These are phyloP conservation scores for Phytophthora macrochlamydospora DNA, from an alignment of 352 stramenopile genomes.

Conservation along the genomic window DNA sequence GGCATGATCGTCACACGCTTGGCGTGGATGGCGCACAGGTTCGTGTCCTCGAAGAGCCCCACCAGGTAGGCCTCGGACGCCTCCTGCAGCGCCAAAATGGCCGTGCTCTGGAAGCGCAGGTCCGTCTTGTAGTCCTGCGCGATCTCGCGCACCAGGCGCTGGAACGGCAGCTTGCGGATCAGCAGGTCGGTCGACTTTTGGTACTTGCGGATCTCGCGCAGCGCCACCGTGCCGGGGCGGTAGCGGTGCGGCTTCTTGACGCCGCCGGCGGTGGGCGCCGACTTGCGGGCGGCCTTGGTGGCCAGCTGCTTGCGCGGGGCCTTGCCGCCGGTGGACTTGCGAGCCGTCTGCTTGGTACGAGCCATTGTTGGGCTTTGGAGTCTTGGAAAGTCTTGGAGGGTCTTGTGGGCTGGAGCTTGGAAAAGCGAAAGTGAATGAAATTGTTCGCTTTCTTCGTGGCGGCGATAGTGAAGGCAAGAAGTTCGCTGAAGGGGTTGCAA, in stretches of 20 bases:
- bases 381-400: conserved; percentile 3
- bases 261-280: conserved; percentile 89
- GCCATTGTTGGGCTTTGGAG: conserved; percentile 68
- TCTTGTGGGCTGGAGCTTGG: conserved; percentile 22
- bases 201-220: conserved; percentile 97
- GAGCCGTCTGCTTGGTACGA: conserved; percentile 97
- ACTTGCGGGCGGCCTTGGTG: conserved; percentile 93
- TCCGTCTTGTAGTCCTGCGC: conserved; percentile 97
- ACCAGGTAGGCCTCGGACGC: conserved; percentile 94
- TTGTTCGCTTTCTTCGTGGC: conserved; percentile 7
- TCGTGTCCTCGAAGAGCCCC: conserved; percentile 95
- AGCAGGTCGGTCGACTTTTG: conserved; percentile 96
- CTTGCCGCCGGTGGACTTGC: conserved; percentile 95
- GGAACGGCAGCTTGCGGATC: conserved; percentile 96
- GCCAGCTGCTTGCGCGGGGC: conserved; percentile 94
- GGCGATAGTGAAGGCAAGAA: conserved; percentile 46
- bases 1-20: conserved; percentile 98
- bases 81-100: conserved; percentile 92
- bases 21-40: conserved; percentile 95
- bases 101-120: conserved; percentile 95
- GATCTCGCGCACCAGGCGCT: conserved; percentile 96
- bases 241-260: conserved; percentile 91
- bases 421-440: conserved; percentile 45
- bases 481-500: conserved; percentile 36
- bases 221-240: conserved; percentile 82